phyloP scores from a whole-genome alignment of 2,329 filamentous ascomycete genomes.

The Corinectria fuckeliana region DNA sequence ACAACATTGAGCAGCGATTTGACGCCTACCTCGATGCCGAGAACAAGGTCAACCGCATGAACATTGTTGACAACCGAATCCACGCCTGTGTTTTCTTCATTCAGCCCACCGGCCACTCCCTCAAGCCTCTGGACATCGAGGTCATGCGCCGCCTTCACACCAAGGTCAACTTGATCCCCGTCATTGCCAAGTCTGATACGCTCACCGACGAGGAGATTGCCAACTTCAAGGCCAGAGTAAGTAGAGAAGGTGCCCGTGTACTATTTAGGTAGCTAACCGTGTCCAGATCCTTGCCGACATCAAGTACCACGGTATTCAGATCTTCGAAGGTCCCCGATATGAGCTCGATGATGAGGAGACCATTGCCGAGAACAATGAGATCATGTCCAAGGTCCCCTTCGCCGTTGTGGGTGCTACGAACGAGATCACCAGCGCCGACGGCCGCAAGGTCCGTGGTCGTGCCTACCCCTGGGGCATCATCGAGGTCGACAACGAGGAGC shows the following conservation, averaged over 20 bases:
- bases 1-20: slow-evolving; percentile 99
- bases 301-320: slow-evolving; percentile 95
- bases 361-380: slow-evolving; percentile 99
- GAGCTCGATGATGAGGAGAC: slow-evolving; percentile 99
- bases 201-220: slow-evolving; percentile 95
- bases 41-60: slow-evolving; percentile 99
- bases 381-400: slow-evolving; percentile 99
- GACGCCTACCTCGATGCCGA: slow-evolving; percentile 98
- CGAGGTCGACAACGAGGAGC: slow-evolving; percentile 99
- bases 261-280: slow-evolving; percentile 18
- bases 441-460: slow-evolving; percentile 94
- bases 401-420: slow-evolving; percentile 96
- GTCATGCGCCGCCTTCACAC: slow-evolving; percentile 99
- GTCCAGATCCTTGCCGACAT: slow-evolving; percentile 92
- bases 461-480: slow-evolving; percentile 98
- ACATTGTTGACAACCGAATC: slow-evolving; percentile 99
- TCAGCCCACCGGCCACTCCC: slow-evolving; percentile 95
- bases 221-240: slow-evolving; percentile 94
- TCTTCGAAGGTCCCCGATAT: slow-evolving; percentile 98
- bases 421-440: slow-evolving; percentile 89
- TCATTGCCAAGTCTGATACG: slow-evolving; percentile 98
- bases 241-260: slow-evolving; percentile 46
- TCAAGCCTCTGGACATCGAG: slow-evolving; percentile 98
- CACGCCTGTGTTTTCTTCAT: slow-evolving; percentile 99
- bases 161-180: slow-evolving; percentile 99